These are phyloP conservation scores for Stromatinia cepivora DNA, from an alignment of 2,329 filamentous ascomycete species.

Conservation along the genomic window DNA sequence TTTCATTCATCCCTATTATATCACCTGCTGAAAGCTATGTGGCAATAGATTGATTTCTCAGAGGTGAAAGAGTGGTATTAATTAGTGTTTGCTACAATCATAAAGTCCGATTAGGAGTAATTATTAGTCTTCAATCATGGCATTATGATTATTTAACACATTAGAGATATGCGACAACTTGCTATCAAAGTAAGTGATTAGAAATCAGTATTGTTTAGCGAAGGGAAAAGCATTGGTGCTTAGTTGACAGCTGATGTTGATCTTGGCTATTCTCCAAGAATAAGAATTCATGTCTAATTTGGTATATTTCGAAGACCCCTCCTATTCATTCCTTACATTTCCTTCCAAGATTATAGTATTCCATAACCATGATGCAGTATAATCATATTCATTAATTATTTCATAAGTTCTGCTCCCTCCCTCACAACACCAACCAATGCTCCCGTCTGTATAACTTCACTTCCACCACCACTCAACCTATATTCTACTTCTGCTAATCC, in stretches of 20 bases:
- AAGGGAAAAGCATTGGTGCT: background rate
- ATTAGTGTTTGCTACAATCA: background rate
- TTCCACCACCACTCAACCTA: slow-evolving; percentile 81
- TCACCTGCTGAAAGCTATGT: background rate
- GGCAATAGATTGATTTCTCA: too few species aligned
- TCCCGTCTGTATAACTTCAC: slow-evolving; percentile 86
- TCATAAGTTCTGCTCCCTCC: slow-evolving; percentile 77
- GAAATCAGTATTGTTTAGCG: too few species aligned
- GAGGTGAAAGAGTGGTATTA: too few species aligned
- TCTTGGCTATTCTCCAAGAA: background rate
- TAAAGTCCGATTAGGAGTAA: too few species aligned
- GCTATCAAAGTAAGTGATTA: background rate
- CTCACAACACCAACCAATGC: slow-evolving; percentile 88
- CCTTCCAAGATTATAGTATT: background rate
- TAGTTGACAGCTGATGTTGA: background rate
- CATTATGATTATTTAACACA: background rate
- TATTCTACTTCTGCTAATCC: slow-evolving; percentile 93
- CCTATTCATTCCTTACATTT: background rate
- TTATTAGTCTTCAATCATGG: background rate
- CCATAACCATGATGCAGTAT: background rate
- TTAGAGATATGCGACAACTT: background rate
- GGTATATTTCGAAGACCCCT: background rate
- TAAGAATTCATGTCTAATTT: too few species aligned
- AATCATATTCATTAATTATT: slow-evolving; percentile 29
- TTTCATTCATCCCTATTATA: background rate